Evolutionary conservation across 148 eudicot genomes (phyloP), one percentile per base, ranked within the genome.

Genomic region (Vaccinium darrowii): DNA sequence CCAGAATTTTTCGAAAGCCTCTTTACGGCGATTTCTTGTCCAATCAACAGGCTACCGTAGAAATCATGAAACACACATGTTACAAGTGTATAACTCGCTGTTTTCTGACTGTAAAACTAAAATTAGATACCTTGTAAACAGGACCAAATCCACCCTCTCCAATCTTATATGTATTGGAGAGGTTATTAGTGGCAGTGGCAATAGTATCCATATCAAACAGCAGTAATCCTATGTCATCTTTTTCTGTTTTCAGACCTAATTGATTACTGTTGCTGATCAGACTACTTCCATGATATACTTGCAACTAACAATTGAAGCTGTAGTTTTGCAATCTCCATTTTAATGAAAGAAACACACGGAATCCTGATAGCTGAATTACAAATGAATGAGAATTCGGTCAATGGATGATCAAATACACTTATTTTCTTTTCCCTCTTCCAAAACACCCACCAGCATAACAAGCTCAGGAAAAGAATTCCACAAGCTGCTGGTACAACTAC

Each of bases 91-190:
- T 5, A 19, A 7, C 30, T 49, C 14, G 2, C 8, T 25, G 1
- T 47, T 49, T 11, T 76, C 13, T n/a, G 9, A 75, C 51, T 43
- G 13, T 43, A 75, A 51, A 75, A 15, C 56, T 76, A 5, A 76
- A 33, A 57, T 57, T 16, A 57, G 19, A 3, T 69, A 84, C 83
- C 83, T 53, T 23, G n/a, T 79, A 84, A 52, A 84, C 83, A 30
- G n/a, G 69, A 52, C 83, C 83, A 79, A 79, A 79, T 7, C 82
- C 78, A 79, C 86, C 86, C 33, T 79, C 39, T 27, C 86, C 86
- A 11, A 84, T 67, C 79, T 51, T 51, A 21, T 71, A 36, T 21
- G 62, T 6, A 1, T 5, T 15, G 10, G 78, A 79, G 69, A 79
- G 53, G 72, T 71, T 67, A 5, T 67, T 69, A 8, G 82, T 84